phyloP scores from a whole-genome alignment of 306 rosid species.

The Cucumis cinereus region DNA sequence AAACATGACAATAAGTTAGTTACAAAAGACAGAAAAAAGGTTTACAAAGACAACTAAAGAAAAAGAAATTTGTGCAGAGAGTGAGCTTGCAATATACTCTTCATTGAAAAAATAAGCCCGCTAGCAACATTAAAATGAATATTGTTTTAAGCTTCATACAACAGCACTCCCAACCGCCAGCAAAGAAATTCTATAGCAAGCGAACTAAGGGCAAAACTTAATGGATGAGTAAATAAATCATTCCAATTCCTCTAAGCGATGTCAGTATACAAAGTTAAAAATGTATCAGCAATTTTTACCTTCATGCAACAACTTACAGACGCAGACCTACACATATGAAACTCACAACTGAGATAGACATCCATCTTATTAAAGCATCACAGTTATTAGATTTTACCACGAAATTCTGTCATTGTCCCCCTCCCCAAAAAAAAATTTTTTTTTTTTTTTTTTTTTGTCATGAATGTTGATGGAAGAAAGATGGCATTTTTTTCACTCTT shows the following conservation, averaged over 20 bases:
- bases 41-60: neutral
- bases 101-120: neutral
- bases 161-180: neutral
- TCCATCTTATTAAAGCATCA: neutral
- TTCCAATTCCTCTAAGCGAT: neutral
- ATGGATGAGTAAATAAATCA: neutral
- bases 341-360: neutral
- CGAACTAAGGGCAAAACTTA: neutral
- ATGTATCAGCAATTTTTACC: neutral
- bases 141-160: neutral
- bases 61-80: neutral
- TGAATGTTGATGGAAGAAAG: neutral
- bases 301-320: neutral
- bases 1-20: constrained; percentile 16
- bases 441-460: neutral
- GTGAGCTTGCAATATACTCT: neutral
- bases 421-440: neutral
- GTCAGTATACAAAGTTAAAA: neutral
- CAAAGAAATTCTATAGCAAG: neutral
- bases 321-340: neutral
- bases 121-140: neutral
- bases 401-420: neutral
- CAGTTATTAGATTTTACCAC: neutral
- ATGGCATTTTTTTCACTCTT: neutral
- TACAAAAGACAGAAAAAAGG: neutral